phyloP scores from a whole-genome alignment of 495 filamentous ascomycete species.

The Geoglossum glabrum region DNA sequence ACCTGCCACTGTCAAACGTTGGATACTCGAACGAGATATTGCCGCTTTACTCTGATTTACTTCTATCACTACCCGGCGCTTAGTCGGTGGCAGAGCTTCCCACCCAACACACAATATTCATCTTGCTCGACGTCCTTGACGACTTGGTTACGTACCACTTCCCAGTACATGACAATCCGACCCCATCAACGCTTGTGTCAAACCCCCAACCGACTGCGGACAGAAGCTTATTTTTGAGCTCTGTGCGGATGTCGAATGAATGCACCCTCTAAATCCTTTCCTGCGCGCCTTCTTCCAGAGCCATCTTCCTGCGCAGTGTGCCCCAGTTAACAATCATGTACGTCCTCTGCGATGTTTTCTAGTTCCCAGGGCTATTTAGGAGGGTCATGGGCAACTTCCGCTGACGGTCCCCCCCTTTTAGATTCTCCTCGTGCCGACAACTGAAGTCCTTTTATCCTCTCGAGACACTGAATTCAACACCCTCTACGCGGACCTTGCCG shows the following conservation, averaged over 20 bases:
- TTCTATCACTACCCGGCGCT: background rate
- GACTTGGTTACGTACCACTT: background rate
- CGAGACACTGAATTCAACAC: conserved; percentile 74
- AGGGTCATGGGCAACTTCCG: background rate
- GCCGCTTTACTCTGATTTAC: background rate
- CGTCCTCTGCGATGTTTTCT: conserved; percentile 10
- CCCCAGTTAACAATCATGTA: conserved; percentile 78
- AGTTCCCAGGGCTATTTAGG: background rate
- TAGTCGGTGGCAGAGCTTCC: background rate
- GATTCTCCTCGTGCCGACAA: conserved; percentile 85
- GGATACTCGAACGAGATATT: background rate
- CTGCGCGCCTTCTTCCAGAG: conserved; percentile 96
- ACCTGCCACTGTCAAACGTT: background rate
- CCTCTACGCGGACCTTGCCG: conserved; percentile 58
- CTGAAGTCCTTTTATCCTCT: conserved; percentile 70
- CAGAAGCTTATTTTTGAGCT: background rate
- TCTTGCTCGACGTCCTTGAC: background rate
- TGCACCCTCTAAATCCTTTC: conserved; percentile 99
- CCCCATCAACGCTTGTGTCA: background rate
- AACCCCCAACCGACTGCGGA: background rate
- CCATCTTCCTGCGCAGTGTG: conserved; percentile 79
- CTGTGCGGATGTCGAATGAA: conserved; percentile 32
- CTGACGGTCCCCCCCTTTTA: conserved; percentile 15
- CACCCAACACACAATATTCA: background rate
- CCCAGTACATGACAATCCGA: background rate